Evolutionary conservation across 2,329 filamentous ascomycete genomes (phyloP).

Genomic region (Annulohypoxylon truncatum): DNA sequence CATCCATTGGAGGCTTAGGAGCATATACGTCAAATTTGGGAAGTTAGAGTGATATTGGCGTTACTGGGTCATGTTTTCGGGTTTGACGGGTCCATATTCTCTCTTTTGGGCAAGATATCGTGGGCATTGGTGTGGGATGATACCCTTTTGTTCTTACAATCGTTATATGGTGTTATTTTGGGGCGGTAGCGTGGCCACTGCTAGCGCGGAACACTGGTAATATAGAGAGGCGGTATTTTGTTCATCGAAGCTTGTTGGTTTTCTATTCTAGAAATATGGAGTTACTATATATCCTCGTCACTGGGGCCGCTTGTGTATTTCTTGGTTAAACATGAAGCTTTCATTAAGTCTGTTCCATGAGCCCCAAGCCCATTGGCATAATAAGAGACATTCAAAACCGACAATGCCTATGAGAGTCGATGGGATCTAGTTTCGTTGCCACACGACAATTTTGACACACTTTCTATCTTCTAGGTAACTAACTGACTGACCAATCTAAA

Average conservation of each 20-base stretch:
- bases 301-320: too few species aligned
- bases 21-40: not conserved
- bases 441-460: too few species aligned
- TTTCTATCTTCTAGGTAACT: too few species aligned
- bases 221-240: slow-evolving; percentile 6
- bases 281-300: too few species aligned
- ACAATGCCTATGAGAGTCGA: too few species aligned
- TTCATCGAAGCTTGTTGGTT: too few species aligned
- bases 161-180: slow-evolving; percentile 23
- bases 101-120: not conserved
- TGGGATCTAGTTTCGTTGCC: too few species aligned
- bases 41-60: slow-evolving; percentile 6
- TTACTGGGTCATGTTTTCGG: not conserved
- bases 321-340: too few species aligned
- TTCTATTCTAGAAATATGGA: too few species aligned
- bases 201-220: not conserved
- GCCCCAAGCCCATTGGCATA: too few species aligned
- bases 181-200: not conserved
- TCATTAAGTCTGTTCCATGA: too few species aligned
- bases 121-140: slow-evolving; percentile 19
- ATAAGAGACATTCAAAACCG: too few species aligned
- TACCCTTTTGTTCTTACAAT: slow-evolving; percentile 38
- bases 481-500: not conserved
- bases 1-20: not conserved
- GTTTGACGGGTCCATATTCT: not conserved